Base-by-base conservation (phyloP, 352 stramenopile genomes). In the Globisporangium ultimum region DNA sequence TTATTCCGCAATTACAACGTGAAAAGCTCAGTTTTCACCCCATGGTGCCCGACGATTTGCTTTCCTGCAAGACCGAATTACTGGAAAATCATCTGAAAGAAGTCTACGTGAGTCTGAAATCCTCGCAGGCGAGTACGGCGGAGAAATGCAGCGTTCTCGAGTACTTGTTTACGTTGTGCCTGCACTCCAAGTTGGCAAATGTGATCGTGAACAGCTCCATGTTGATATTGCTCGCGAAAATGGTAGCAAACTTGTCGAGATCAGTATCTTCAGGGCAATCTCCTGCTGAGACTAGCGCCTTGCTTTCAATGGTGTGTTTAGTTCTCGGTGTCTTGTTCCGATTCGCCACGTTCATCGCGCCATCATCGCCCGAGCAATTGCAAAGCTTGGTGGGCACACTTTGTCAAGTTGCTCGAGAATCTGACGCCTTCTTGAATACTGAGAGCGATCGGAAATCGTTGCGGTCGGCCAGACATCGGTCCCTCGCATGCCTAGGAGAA, bases 161-260 rank as follows among this genome's bases (percentile, higher is more conserved):
- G 20, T 87, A 93, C 21, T 63, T 95, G 10, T 84, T 84, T 18
- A 71, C 66, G 20, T 67, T 87, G 12, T 89, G 68, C 22, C 69
- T 66, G 1, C 64, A 86, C 21, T 67, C 69, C 2, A 79, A 83
- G 56, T 60, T 93, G 17, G 81, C 86, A 0, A 89, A 91, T 49
- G 76, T 93, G 46, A 87, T 95, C 53, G 77, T 90, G 14, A 95
- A 95, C 60, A 91, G 80, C 66, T 91, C 84, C 0, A 76, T 95
- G 28, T 55, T 93, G 15, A 70, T 68, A 5, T 63, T 93, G 36
- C 53, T 92, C 22, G 76, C 80, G 41, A 83, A 75, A 49, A 67
- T 90, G 50, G 47, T 91, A 22, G 58, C 69, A 20, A 57, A 24
- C 21, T 4, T 52, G 36, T 34, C 32, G 17, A 41, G 41, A 21